Evolutionary conservation across 108 stramenopile genomes (phyloP).

Genomic region (Cyclostephanos tholiformis): DNA sequence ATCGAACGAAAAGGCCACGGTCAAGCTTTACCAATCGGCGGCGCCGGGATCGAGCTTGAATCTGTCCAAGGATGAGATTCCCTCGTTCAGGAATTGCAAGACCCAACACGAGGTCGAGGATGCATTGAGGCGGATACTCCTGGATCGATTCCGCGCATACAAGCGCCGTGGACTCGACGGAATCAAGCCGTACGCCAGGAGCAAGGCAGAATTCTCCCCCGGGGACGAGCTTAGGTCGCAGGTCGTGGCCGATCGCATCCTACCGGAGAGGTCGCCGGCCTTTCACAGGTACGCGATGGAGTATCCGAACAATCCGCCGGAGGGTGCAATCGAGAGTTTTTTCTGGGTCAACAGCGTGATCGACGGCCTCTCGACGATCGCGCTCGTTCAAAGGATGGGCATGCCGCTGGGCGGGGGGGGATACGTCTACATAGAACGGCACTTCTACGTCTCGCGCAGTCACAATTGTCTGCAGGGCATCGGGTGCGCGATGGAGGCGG

Average conservation of each 20-base stretch:
- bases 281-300: constrained; percentile 54
- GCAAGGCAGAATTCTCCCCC: constrained; percentile 46
- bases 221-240: constrained; percentile 56
- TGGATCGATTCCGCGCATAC: constrained; percentile 52
- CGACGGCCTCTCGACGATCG: constrained; percentile 60
- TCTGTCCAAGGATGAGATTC: constrained; percentile 55
- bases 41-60: constrained; percentile 49
- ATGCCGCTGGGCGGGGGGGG: constrained; percentile 39
- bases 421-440: constrained; percentile 55
- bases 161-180: constrained; percentile 53
- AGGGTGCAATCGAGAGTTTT: constrained; percentile 44
- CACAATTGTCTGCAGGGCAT: constrained; percentile 66
- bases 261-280: constrained; percentile 39
- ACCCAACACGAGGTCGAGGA: constrained; percentile 53
- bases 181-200: constrained; percentile 51
- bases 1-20: constrained; percentile 38
- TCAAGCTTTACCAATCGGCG: constrained; percentile 45
- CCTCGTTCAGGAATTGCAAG: constrained; percentile 40
- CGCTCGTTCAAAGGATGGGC: constrained; percentile 50
- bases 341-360: constrained; percentile 65
- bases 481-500: constrained; percentile 46
- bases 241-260: constrained; percentile 33
- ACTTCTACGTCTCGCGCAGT: constrained; percentile 58
- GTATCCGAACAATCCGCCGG: constrained; percentile 57
- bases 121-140: constrained; percentile 42